Base-by-base conservation (phyloP, 2,329 filamentous ascomycete species). In the Fusarium proliferatum region DNA sequence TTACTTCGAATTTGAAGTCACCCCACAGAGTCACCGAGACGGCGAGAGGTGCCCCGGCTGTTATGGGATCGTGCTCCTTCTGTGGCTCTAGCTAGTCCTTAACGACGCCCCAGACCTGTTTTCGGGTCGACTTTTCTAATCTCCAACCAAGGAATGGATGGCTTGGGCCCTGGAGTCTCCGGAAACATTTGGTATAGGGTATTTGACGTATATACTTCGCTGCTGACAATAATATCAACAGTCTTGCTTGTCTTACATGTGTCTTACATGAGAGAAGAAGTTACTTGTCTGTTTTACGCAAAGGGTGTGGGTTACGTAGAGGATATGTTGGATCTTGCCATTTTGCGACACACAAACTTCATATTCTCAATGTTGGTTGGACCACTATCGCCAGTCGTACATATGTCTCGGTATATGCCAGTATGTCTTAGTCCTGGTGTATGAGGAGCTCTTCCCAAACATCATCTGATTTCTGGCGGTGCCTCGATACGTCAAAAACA, bases 11-110 rank as follows among this genome's bases (percentile, higher is more conserved):
- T 73, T 64, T 64, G 41, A 43, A 28, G 43, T 23, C 36, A 62
- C 70, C 71, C 52, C 66, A 71, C 57, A 71, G 59, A 68, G 48
- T 48, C 53, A 58, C 59, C 69, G 52, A 69, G 69, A 55, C 58
- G 53, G 51, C 69, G 52, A 69, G 59, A 55, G 42, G 49, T 46
- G 52, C 42, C 49, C 55, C 34, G 41, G 26, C 49, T 55, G 34
- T 28, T 41, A 36, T 52, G 34, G 26, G 23, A 48, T 39, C 56
- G 23, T 26, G 56, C 53, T 67, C 38, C 55, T 62, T 45, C 62
- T 46, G 28, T 26, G 23, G 36, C 42, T 41, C 36, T 46, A 34
- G 46, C 46, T 71, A 52, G 26, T 26, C 33, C 26, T 41, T 39
- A 34, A 26, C 21, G 51, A 45, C 26, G 23, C 46, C 38, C 45